These are phyloP conservation scores for Myxozyma lipomycoides DNA, from an alignment of 805 yeast species.

Conservation along the genomic window DNA sequence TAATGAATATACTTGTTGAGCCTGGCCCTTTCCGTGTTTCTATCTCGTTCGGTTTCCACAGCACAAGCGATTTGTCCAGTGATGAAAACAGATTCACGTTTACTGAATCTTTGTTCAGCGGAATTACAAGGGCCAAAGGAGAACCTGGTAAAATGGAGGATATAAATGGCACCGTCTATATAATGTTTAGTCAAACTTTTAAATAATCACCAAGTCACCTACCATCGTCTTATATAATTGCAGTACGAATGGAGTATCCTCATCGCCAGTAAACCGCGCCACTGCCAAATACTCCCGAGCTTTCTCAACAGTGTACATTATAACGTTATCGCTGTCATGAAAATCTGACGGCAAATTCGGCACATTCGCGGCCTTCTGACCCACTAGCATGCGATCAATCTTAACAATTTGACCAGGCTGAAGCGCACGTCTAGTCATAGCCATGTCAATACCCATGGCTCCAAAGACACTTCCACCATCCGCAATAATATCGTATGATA, in stretches of 20 bases:
- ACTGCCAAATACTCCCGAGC: slow-evolving; percentile 81
- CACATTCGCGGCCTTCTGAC: slow-evolving; percentile 45
- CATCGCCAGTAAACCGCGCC: slow-evolving; percentile 56
- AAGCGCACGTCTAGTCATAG: slow-evolving; percentile 14
- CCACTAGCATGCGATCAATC: slow-evolving; percentile 64
- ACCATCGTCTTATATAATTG: slow-evolving; percentile 54
- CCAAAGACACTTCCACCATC: slow-evolving; percentile 19
- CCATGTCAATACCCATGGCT: slow-evolving; percentile 13
- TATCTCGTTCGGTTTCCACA: slow-evolving; percentile 37
- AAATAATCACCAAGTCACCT: not conserved
- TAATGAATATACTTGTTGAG: slow-evolving; percentile 45
- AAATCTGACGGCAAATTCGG: slow-evolving; percentile 38
- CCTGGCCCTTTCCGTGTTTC: not conserved
- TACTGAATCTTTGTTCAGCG: slow-evolving; percentile 31
- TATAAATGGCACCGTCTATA: slow-evolving; percentile 19
- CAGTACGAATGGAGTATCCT: slow-evolving; percentile 51
- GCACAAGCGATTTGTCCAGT: slow-evolving; percentile 65
- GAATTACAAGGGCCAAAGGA: slow-evolving; percentile 10
- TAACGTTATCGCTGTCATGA: slow-evolving; percentile 50
- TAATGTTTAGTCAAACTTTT: not conserved
- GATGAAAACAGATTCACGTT: slow-evolving; percentile 56
- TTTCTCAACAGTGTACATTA: slow-evolving; percentile 57
- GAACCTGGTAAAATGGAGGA: slow-evolving; percentile 30
- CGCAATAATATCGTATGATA: slow-evolving; percentile 3
- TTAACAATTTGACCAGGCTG: slow-evolving; percentile 58